Evolutionary conservation across 805 yeast genomes (phyloP).

Genomic region (Sugiyamaella mastotermitis): DNA sequence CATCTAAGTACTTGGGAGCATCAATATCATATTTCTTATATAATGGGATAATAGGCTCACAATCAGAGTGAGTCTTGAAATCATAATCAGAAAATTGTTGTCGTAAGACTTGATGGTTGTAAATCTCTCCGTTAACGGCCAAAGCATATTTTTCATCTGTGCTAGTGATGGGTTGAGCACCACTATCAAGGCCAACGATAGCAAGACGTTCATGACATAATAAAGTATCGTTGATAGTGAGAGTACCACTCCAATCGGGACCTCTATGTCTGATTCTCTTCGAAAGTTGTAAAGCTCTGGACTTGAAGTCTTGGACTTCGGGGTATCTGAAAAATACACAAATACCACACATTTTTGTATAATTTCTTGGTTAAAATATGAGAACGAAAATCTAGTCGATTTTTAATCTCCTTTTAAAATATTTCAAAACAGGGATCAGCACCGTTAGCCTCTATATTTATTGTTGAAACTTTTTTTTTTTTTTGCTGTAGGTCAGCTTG

Average conservation of each 20-base stretch:
- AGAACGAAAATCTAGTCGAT: too few relatives aligned
- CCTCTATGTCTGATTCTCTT: conserved; percentile 97
- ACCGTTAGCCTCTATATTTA: too few relatives aligned
- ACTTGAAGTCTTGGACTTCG: conserved; percentile 73
- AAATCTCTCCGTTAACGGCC: conserved; percentile 96
- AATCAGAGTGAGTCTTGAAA: conserved; percentile 84
- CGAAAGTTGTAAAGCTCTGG: conserved; percentile 81
- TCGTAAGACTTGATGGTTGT: conserved; percentile 91
- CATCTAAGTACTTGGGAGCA: conserved; percentile 90
- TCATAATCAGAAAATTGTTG: conserved; percentile 63
- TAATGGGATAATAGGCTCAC: conserved; percentile 96
- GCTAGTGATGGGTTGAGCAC: conserved; percentile 94
- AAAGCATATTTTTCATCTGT: conserved; percentile 66
- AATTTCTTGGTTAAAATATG: too few relatives aligned
- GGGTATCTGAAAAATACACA: conserved; percentile 86
- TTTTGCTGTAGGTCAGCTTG: too few relatives aligned
- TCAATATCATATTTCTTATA: conserved; percentile 81
- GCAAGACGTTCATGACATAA: conserved; percentile 94
- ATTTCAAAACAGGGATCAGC: too few relatives aligned
- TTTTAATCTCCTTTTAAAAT: too few relatives aligned
- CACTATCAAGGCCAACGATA: conserved; percentile 94
- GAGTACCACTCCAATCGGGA: conserved; percentile 96
- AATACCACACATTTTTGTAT: conserved; percentile 83
- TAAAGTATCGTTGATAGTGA: conserved; percentile 69
- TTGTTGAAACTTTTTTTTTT: too few relatives aligned